Conservation (phyloP, 768 basidiomycete genomes). For the Leccinum variicolor region DNA sequence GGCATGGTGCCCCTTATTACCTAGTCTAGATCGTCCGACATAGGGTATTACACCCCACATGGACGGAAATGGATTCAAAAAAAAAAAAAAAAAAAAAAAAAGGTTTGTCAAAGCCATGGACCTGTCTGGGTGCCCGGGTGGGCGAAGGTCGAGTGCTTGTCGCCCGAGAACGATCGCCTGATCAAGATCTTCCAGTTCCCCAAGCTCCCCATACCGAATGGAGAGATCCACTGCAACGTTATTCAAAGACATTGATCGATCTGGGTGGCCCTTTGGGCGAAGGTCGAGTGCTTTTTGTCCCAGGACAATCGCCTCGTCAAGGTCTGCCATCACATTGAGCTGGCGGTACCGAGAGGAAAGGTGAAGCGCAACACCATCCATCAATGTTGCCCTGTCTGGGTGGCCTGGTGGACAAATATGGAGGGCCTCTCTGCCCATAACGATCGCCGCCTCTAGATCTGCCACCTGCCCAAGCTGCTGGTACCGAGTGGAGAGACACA, state of each 20-base stretch:
- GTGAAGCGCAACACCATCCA: neutral
- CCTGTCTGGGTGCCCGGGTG: neutral
- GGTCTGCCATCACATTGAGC: neutral
- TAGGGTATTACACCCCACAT: too few relatives aligned
- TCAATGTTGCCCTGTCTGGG: neutral
- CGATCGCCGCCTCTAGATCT: neutral
- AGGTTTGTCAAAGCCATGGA: neutral
- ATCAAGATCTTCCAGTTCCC: neutral
- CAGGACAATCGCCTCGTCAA: neutral
- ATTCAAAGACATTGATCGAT: neutral
- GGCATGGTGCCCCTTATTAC: too few relatives aligned
- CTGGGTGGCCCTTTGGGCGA: neutral
- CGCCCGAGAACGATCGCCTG: neutral
- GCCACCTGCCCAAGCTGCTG: neutral
- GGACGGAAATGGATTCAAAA: too few relatives aligned
- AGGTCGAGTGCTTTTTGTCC: neutral
- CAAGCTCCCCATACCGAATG: neutral
- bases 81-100: too few relatives aligned
- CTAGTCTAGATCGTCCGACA: too few relatives aligned
- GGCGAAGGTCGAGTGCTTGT: neutral
- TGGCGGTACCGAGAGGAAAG: neutral
- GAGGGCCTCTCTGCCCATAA: neutral
- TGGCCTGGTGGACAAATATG: neutral
- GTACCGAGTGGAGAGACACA: neutral
- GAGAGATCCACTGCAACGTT: neutral